phyloP scores from a whole-genome alignment of 2,329 filamentous ascomycete species.

The Cytospora mali region DNA sequence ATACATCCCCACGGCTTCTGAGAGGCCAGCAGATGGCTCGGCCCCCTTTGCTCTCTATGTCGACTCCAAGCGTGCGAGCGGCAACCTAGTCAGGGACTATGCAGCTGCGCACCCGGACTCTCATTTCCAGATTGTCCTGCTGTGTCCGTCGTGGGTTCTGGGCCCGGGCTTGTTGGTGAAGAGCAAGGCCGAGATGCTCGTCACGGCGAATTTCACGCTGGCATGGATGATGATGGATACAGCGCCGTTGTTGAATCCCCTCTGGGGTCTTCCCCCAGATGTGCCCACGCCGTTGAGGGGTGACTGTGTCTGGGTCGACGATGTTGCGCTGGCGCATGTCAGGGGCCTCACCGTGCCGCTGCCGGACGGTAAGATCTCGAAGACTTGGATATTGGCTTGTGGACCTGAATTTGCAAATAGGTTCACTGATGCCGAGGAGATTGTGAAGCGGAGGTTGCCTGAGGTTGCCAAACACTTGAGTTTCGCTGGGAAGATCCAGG shows the following conservation, averaged over 20 bases:
- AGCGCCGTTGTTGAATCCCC: neutral
- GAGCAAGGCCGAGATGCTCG: slow-evolving; percentile 4
- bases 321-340: slow-evolving; percentile 11
- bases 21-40: slow-evolving; percentile 4
- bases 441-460: slow-evolving; percentile 14
- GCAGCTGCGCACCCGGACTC: slow-evolving; percentile 13
- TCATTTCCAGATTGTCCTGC: slow-evolving; percentile 11
- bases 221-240: slow-evolving; percentile 9
- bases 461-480: slow-evolving; percentile 11
- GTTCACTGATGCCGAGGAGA: slow-evolving; percentile 1
- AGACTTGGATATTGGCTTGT: slow-evolving; percentile 8
- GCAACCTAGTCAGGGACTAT: slow-evolving; percentile 11
- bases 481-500: slow-evolving; percentile 3
- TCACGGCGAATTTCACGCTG: slow-evolving; percentile 8
- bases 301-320: slow-evolving; percentile 10
- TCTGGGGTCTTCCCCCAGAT: neutral
- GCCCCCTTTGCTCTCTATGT: slow-evolving; percentile 1
- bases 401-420: neutral
- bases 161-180: slow-evolving; percentile 7
- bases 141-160: slow-evolving; percentile 15
- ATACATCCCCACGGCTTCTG: neutral
- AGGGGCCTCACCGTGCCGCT: slow-evolving; percentile 9
- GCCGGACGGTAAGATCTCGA: neutral
- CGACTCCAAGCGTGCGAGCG: slow-evolving; percentile 18
- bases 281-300: neutral